phyloP scores from a whole-genome alignment of 768 basidiomycete genomes.

The Phlegmacium glaucopus region DNA sequence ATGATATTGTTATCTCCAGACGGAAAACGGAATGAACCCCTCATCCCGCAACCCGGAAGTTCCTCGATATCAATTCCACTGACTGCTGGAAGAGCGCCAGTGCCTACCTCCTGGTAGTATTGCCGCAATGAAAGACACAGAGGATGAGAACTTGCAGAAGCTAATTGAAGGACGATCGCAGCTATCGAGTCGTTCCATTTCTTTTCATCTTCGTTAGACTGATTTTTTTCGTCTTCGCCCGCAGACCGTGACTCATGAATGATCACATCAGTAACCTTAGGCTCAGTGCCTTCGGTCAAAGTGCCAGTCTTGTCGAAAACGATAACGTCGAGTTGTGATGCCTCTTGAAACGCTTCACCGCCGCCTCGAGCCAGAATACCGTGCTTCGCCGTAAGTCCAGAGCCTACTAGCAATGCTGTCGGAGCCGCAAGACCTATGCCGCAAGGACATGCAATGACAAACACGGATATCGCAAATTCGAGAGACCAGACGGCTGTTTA shows the following conservation, averaged over 20 bases:
- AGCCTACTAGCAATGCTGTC: slow-evolving; percentile 80
- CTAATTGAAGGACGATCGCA: slow-evolving; percentile 9
- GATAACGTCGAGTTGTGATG: slow-evolving; percentile 66
- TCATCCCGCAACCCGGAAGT: slow-evolving; percentile 44
- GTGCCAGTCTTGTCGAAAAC: slow-evolving; percentile 91
- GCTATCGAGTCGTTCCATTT: not conserved
- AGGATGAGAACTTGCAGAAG: slow-evolving; percentile 20
- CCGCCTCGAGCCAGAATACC: slow-evolving; percentile 84
- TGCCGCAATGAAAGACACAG: slow-evolving; percentile 11
- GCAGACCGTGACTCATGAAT: not conserved
- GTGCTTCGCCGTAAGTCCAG: slow-evolving; percentile 72
- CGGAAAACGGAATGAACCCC: slow-evolving; percentile 2
- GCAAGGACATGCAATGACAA: slow-evolving; percentile 86
- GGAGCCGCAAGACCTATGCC: slow-evolving; percentile 86
- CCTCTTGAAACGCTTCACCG: slow-evolving; percentile 87
- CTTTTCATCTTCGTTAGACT: not conserved
- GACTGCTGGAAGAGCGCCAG: slow-evolving; percentile 24
- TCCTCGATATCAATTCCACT: slow-evolving; percentile 47
- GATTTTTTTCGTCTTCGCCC: not conserved
- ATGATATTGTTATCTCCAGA: slow-evolving; percentile 23
- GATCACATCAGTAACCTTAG: slow-evolving; percentile 50
- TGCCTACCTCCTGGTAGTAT: slow-evolving; percentile 14
- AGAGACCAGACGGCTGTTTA: slow-evolving; percentile 65
- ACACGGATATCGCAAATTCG: slow-evolving; percentile 78
- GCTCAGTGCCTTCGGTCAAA: slow-evolving; percentile 63